Evolutionary conservation across 495 filamentous ascomycete genomes (phyloP), one percentile per base, ranked within the genome.

Genomic region (Tuber aestivum): DNA sequence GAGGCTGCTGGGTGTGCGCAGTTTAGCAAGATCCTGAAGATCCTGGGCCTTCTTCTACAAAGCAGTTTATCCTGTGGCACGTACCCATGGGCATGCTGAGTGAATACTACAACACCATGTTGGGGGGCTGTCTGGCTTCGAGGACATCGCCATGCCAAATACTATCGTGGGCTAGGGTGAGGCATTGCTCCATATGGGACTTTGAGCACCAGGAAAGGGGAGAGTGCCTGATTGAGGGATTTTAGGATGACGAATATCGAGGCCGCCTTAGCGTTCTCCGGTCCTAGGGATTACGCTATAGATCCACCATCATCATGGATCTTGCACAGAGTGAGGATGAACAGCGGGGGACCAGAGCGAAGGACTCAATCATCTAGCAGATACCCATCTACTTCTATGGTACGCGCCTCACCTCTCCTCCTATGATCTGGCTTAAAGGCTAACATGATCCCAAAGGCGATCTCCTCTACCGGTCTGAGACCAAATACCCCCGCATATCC

Each of bases 241-340:
- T 92, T 92, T 84, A 84, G 81, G 72, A 87, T 89, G 86, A 84
- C 86, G 82, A 92, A 94, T 84, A 94, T 94, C 82, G 90, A 94
- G 41, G 92, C 92, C 76, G 92, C 94, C 84, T 86, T 94, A 77
- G 91, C 94, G 78, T 94, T 94, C 85, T 91, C 90, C 74, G 92
- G 94, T 85, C 92, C 91, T 27, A 89, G 92, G 76, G 93, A 95
- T 85, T 94, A 94, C 85, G 91, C 90, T 41, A 92, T 92, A 42
- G 93, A 95, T 83, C 87, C 92, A 82, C 92, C 94, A 91, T 95
- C 83, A 94, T 94, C 83, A 89, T 95, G 78, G 93, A 95, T 83
- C 87, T 94, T 56, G 85, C 94, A n/a, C 88, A 91, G 5, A 90
- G 91, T 44, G 89, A 93, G 83, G 86, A 93, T 74, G 92, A 92